Conservation (phyloP, 2,329 filamentous ascomycete genomes). For the Neonectria hederae region DNA sequence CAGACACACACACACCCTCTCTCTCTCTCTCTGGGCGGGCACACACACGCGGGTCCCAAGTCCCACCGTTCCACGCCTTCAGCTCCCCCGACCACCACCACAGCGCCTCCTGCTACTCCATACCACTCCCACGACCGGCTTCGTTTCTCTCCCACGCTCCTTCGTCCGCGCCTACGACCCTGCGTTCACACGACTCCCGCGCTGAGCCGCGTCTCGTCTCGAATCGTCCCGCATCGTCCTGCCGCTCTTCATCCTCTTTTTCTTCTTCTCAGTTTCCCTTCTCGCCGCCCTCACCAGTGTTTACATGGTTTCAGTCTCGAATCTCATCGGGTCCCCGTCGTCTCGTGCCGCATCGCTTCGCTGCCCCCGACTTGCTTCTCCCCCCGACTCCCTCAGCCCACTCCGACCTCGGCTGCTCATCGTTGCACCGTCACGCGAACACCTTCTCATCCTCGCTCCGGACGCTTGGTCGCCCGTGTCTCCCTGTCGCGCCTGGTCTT, state of each 20-base stretch:
- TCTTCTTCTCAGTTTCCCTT: constrained; percentile 11
- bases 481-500: constrained; percentile 32
- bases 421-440: constrained; percentile 44
- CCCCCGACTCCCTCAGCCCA: constrained; percentile 33
- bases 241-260: constrained; percentile 28
- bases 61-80: constrained; percentile 31
- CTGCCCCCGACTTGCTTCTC: constrained; percentile 41
- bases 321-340: constrained; percentile 33
- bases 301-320: constrained; percentile 39
- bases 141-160: constrained; percentile 44
- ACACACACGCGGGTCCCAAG: constrained; percentile 28
- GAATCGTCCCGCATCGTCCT: constrained; percentile 29
- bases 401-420: constrained; percentile 35
- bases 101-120: constrained; percentile 39
- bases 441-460: constrained; percentile 31
- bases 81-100: constrained; percentile 39
- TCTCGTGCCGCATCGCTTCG: constrained; percentile 42
- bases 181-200: constrained; percentile 36
- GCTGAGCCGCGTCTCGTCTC: constrained; percentile 39
- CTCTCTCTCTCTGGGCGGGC: background rate
- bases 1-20: constrained; percentile 4
- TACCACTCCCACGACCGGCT: constrained; percentile 43
- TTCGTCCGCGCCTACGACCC: constrained; percentile 32
- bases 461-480: constrained; percentile 28
- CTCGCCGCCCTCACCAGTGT: constrained; percentile 27